Conservation (phyloP, 371 early-diverging fungal genomes). For the Dinochytrium kinnereticum region DNA sequence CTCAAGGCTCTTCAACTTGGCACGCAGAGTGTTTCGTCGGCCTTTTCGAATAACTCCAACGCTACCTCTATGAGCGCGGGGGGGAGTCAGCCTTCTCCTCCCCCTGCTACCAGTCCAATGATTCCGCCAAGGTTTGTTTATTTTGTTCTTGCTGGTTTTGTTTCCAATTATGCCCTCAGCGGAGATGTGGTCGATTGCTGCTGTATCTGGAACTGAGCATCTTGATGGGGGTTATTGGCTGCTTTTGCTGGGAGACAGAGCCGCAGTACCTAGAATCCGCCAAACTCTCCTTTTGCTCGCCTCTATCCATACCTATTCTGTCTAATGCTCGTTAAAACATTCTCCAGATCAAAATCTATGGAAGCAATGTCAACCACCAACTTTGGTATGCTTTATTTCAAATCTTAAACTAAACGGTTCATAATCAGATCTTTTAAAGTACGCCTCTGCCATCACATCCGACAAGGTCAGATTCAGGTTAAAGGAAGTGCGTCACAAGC, state of each 20-base stretch:
- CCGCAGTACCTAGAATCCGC: too few species aligned
- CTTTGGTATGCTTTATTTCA: neutral
- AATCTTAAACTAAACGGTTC: neutral
- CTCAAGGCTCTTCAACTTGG: constrained; percentile 55
- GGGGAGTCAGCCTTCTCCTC: constrained; percentile 1
- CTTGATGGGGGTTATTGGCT: too few species aligned
- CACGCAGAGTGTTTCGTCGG: neutral
- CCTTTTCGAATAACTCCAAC: neutral
- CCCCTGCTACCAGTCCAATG: neutral
- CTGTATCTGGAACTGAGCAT: too few species aligned
- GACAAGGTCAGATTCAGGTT: constrained; percentile 87
- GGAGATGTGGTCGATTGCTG: too few species aligned
- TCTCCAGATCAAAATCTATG: constrained; percentile 10
- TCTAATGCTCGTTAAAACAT: too few species aligned
- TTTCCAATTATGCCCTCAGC: too few species aligned
- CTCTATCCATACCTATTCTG: too few species aligned
- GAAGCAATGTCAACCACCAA: neutral
- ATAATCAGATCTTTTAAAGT: constrained; percentile 37
- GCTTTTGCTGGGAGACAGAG: too few species aligned
- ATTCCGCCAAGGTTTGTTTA: neutral
- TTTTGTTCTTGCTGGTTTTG: neutral
- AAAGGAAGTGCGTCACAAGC: constrained; percentile 86
- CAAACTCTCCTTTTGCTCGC: too few species aligned
- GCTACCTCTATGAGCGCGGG: neutral
- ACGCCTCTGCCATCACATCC: constrained; percentile 60